A percentile compares a stretch with the other conserved stretches of the same genome.
phyloP scores from a whole-genome alignment of 1,284 basidiomycete species.

The Peniophora sp. region DNA sequence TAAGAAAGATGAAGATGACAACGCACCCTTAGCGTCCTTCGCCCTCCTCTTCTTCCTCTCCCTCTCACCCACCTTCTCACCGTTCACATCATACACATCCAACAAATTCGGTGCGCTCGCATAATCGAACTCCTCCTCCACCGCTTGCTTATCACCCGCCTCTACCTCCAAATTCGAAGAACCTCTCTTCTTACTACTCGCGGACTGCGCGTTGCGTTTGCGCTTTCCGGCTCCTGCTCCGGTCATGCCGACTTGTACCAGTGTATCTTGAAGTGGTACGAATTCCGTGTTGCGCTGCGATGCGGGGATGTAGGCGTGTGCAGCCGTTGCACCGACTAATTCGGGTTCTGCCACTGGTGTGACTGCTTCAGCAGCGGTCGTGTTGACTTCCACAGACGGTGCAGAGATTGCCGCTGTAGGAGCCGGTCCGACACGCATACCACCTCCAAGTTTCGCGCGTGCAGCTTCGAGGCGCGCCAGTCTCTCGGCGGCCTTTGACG shows the following conservation, averaged over 20 bases:
- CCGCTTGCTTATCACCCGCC: no score
- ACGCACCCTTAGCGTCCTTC: conserved; percentile 35
- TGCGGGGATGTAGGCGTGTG: conserved; percentile 67
- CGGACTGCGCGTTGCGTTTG: no score
- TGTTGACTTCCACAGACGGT: conserved; percentile 24
- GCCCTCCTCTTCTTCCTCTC: conserved; percentile 28
- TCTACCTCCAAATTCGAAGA: no score
- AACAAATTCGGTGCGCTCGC: conserved; percentile 66
- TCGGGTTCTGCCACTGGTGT: conserved; percentile 18
- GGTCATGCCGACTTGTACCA: conserved; percentile 63
- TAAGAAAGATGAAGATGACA: conserved; percentile 27
- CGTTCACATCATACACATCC: conserved; percentile 35
- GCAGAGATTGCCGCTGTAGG: conserved; percentile 43
- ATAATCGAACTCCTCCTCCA: conserved; percentile 57
- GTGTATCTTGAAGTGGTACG: conserved; percentile 45
- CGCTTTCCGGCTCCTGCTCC: no score
- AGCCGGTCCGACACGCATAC: conserved; percentile 28
- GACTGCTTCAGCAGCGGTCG: conserved; percentile 2
- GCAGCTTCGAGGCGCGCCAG: background rate
- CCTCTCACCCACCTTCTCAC: conserved; percentile 37
- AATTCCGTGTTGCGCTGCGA: conserved; percentile 30
- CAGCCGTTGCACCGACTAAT: conserved; percentile 24
- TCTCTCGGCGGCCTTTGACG: background rate
- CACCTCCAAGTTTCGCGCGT: conserved; percentile 1
- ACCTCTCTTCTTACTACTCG: no score